Base-by-base conservation (phyloP, 2,329 filamentous ascomycete genomes). In the Pyrenophora tritici-repentis region DNA sequence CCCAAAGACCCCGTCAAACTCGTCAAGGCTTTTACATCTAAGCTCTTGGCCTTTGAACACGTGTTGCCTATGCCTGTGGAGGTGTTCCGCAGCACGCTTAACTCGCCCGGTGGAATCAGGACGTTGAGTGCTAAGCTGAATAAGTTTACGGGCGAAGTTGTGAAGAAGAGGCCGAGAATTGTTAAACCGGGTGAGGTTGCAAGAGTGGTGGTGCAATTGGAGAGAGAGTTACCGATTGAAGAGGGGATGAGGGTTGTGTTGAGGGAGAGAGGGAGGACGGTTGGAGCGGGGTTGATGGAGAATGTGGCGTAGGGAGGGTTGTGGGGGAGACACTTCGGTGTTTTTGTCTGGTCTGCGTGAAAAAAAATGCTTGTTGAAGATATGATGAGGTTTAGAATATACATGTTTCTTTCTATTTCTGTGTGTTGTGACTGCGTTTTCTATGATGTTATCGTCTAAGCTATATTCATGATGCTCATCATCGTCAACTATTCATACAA, bases 11-110 rank as follows among this genome's bases (percentile, higher is more conserved):
- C 91, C 0, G 86, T 96, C 29, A 75, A 79, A 20, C 89, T 88
- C 52, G 79, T 90, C 51, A 88, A 87, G 50, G 82, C 79, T 0
- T 92, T 97, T 64, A 90, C 84, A 1, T 85, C 89, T 54, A 96
- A 96, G 73, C 86, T 94, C 9, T 81, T 97, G 48, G 91, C 92
- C 0, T 96, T 97, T 65, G 91, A 96, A 54, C 87, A 93, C 56
- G 76, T 99, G 13, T 87, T 92, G 75, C 93, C 93, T 0, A 94
- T 93, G 84, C 84, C 85, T 18, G 84, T 97, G 8, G 93, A 97
- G 66, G 85, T 99, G 7, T 92, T 97, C 71, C 81, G 91, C 16
- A 94, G 94, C 0, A 82, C 91, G 7, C 76, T 97, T 42, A 89
- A 96, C 71, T 85, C 86, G 0, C 82, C 90, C 0, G 94, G 89